Base-by-base conservation (phyloP, 139 green algal species). In the Chlamydomonas eustigma region DNA sequence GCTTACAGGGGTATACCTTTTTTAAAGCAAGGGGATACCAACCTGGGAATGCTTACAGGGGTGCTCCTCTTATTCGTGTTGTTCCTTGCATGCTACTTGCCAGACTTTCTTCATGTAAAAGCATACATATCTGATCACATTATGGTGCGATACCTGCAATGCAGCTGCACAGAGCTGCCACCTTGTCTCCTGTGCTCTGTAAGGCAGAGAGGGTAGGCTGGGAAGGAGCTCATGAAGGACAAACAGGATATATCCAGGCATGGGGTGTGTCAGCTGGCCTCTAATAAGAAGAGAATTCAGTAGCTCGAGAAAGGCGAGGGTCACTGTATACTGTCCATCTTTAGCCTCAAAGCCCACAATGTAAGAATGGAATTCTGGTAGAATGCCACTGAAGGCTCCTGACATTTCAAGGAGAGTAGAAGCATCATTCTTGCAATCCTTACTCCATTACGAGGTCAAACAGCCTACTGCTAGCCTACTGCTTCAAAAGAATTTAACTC, bases 171-270 rank as follows among this genome's bases (percentile, higher is more conserved):
- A 37, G 52, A 68, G n/a, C 8, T 22, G 12, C 52, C 52, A 68
- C 12, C 52, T 25, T 4, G 52, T 28, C 8, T 68, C 52, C 12
- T 25, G 12, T 4, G 52, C 12, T 25, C 52, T 25, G 65, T 50
- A 72, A 12, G 65, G 65, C 65, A 72, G 5, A 6, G 12, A 12
- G 18, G 5, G 65, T 33, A 50, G 65, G 31, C 6, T 34, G 65
- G 65, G 65, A 33, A 72, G 65, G 33, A 72, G 65, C 65, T 72
- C 65, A 39, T 72, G 65, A n/a, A 72, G 65, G 33, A 72, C 65
- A 4, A 25, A 22, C 65, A 72, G 34, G 33, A 44, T 34, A 34
- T 72, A 72, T 34, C 33, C 34, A 5, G 65, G 18, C 65, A 72
- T 4, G 18, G 65, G 65, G 8, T 31, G 5, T 4, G 33, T 8